Evolutionary conservation across 176 grass and related monocot species (phyloP), one percentile per base, ranked within the genome.

Genomic region (Carex pumila): DNA sequence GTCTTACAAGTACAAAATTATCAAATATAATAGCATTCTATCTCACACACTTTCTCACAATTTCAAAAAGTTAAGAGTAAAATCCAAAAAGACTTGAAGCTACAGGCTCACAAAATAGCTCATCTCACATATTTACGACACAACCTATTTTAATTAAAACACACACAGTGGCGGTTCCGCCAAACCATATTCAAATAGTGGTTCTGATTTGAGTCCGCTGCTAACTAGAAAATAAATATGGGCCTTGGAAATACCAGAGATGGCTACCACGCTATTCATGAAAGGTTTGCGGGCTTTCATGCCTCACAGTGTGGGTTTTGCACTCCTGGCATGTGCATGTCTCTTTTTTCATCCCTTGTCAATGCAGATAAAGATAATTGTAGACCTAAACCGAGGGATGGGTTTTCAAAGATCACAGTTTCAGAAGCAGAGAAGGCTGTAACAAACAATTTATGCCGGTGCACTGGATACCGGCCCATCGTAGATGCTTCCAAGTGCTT

Each of bases 281-380:
- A 92, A 65, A 89, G 91, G 68, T 84, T 95, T 79, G 86, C 90
- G 1, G 89, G 90, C 1, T 95, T 95, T 81, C 93, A 95, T 89
- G 93, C 90, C 4, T 95, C 93, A 13, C 93, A 92, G 13, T 95
- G 93, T 63, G 93, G 93, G 12, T 95, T 95, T 49, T 95, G 93
- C 83, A 92, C 93, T 61, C 90, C 93, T 52, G 93, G 90, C 61
- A 95, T 95, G 93, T 95, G 93, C 82, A 95, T 95, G 90, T 95
- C 93, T 60, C 91, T 92, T 63, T 92, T 95, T 73, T 87, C 90
- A 53, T 88, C 90, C 45, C 93, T 95, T 86, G 62, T 90, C 15
- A 90, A 89, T 76, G 90, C 93, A 19, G 93, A 92, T 64, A 95
- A 92, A 83, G 77, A 80, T 61, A 84, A 82, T 14, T 81, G 82